A percentile compares a stretch with the other conserved stretches of the same genome.
phyloP scores from a whole-genome alignment of 2,329 filamentous ascomycete species.

The Calonectria pteridis region DNA sequence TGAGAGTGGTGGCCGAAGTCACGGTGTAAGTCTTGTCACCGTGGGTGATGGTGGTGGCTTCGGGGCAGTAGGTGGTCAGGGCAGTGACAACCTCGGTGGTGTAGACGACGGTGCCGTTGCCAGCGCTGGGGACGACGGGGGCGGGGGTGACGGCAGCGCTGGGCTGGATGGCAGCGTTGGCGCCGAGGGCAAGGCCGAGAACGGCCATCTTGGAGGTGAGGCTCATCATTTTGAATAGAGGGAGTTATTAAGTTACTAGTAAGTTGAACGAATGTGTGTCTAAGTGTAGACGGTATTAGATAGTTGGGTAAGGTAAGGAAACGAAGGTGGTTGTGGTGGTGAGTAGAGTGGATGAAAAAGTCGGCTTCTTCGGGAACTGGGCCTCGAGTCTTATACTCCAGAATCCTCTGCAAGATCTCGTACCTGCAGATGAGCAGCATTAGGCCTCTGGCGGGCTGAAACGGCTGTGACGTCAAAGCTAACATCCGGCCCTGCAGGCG shows the following conservation, averaged over 20 bases:
- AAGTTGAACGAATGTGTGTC: not conserved
- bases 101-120: slow-evolving; percentile 64
- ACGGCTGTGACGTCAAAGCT: slow-evolving; percentile 1
- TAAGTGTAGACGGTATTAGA: not conserved
- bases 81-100: slow-evolving; percentile 75
- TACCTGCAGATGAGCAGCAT: slow-evolving; percentile 12
- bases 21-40: slow-evolving; percentile 77
- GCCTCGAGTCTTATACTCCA: slow-evolving; percentile 4
- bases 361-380: not conserved
- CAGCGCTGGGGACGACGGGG: slow-evolving; percentile 56
- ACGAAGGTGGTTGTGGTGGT: slow-evolving; percentile 8
- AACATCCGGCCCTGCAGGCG: not conserved
- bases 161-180: too few relatives aligned
- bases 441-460: not conserved
- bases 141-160: slow-evolving; percentile 34
- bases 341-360: not conserved
- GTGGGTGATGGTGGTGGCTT: slow-evolving; percentile 72
- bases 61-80: slow-evolving; percentile 80
- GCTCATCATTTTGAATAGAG: slow-evolving; percentile 1
- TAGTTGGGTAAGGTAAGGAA: not conserved
- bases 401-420: not conserved
- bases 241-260: not conserved
- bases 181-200: not conserved
- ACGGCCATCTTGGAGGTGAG: slow-evolving; percentile 1
- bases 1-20: slow-evolving; percentile 76